Conservation (phyloP, 2,329 filamentous ascomycete species). For the Fusarium sp. region DNA sequence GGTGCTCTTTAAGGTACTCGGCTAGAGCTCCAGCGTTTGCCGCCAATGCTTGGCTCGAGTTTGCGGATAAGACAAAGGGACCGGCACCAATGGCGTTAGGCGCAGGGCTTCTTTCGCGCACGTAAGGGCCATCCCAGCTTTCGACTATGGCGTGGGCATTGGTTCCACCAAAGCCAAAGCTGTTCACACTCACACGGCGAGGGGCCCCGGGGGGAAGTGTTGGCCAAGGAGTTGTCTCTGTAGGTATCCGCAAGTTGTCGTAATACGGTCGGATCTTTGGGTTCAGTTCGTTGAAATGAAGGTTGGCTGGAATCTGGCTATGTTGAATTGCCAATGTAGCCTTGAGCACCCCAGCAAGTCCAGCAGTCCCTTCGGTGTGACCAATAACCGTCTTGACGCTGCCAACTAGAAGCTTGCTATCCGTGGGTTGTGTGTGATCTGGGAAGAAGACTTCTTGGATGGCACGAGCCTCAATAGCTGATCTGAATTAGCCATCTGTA, state of each 20-base stretch:
- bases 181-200: neutral
- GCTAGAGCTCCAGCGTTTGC: neutral
- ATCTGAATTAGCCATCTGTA: neutral
- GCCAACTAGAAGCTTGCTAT: neutral
- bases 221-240: neutral
- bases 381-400: neutral
- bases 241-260: neutral
- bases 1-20: neutral
- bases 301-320: neutral
- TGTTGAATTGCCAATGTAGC: neutral
- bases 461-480: neutral
- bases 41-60: neutral
- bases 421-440: neutral
- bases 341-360: neutral
- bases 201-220: neutral
- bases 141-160: slow-evolving; percentile 49
- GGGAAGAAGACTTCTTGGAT: neutral
- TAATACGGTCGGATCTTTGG: neutral
- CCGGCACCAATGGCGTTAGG: neutral
- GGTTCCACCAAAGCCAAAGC: neutral
- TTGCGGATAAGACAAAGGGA: slow-evolving; percentile 4
- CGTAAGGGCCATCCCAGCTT: slow-evolving; percentile 1
- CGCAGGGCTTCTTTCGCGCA: neutral
- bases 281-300: neutral
- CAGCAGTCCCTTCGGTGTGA: neutral